These are phyloP conservation scores for Delonix regia DNA, from an alignment of 306 rosid genomes.

Conservation along the genomic window DNA sequence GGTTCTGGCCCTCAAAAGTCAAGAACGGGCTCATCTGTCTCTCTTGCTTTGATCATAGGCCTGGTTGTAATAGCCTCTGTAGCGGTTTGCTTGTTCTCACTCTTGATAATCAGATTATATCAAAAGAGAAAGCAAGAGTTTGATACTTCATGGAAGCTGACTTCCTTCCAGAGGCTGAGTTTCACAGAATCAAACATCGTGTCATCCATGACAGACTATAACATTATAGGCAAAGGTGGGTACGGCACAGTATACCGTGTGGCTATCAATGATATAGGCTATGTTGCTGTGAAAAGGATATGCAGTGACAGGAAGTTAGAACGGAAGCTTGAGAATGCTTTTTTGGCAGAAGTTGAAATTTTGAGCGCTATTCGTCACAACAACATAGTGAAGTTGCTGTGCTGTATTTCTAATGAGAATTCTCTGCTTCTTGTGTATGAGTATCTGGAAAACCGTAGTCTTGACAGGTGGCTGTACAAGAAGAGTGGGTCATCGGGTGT, in stretches of 20 bases:
- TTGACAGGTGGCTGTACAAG: slow-evolving; percentile 69
- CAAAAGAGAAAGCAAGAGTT: slow-evolving; percentile 40
- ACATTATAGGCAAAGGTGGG: slow-evolving; percentile 77
- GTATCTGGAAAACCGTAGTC: slow-evolving; percentile 67
- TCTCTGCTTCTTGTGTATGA: slow-evolving; percentile 81
- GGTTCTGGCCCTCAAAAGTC: slow-evolving; percentile 14
- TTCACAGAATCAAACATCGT: slow-evolving; percentile 64
- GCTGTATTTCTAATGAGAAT: slow-evolving; percentile 60
- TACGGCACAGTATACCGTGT: slow-evolving; percentile 80
- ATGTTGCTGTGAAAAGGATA: slow-evolving; percentile 74
- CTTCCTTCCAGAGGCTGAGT: slow-evolving; percentile 62
- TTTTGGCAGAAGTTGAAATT: slow-evolving; percentile 70
- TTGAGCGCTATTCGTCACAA: slow-evolving; percentile 70
- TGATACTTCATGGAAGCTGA: slow-evolving; percentile 64
- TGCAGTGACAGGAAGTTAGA: slow-evolving; percentile 57
- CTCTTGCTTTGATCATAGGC: slow-evolving; percentile 54
- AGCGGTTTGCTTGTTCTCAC: slow-evolving; percentile 21
- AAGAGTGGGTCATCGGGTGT: slow-evolving; percentile 36
- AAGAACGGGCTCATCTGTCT: slow-evolving; percentile 47
- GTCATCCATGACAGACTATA: slow-evolving; percentile 51
- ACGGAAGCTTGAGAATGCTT: slow-evolving; percentile 68
- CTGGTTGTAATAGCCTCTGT: slow-evolving; percentile 26
- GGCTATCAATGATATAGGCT: slow-evolving; percentile 41
- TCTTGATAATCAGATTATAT: slow-evolving; percentile 37
- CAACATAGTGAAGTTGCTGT: slow-evolving; percentile 79